Evolutionary conservation across 345 rosid species (phyloP).

Genomic region (Citrus sinensis): DNA sequence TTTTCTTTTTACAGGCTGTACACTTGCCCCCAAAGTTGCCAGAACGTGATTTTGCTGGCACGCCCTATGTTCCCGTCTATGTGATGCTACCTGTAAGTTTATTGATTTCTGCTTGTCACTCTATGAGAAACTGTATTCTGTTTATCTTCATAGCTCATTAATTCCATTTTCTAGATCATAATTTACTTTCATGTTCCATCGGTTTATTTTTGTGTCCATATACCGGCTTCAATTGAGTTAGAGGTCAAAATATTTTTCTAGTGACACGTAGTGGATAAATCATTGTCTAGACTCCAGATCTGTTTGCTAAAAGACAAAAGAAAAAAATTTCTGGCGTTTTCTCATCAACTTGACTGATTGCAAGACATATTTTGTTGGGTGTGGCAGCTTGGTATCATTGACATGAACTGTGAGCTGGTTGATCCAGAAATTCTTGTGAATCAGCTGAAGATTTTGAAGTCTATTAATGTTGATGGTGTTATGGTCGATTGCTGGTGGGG

Average conservation of each 20-base stretch:
- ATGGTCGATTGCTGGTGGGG: slow-evolving; percentile 99
- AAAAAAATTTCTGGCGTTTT: not conserved
- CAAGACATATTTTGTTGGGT: slow-evolving; percentile 7
- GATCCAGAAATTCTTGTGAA: slow-evolving; percentile 63
- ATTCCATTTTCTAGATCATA: not conserved
- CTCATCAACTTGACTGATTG: not conserved
- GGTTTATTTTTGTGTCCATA: not conserved
- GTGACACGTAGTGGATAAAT: not conserved
- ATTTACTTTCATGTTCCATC: not conserved
- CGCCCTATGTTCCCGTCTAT: slow-evolving; percentile 76
- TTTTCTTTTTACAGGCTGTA: slow-evolving; percentile 24
- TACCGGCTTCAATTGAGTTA: not conserved
- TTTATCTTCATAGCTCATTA: not conserved
- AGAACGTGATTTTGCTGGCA: slow-evolving; percentile 84
- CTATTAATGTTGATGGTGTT: slow-evolving; percentile 78
- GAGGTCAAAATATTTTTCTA: not conserved
- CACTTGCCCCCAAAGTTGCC: slow-evolving; percentile 22
- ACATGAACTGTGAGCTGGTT: slow-evolving; percentile 68
- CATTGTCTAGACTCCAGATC: not conserved
- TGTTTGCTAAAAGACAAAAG: not conserved
- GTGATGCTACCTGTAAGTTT: slow-evolving; percentile 89
- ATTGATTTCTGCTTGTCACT: not conserved
- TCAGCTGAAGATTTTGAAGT: slow-evolving; percentile 62
- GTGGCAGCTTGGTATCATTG: slow-evolving; percentile 65
- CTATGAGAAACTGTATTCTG: not conserved